These are phyloP conservation scores for Fonsecaea pedrosoi DNA, from an alignment of 2,329 filamentous ascomycete genomes.

Conservation along the genomic window DNA sequence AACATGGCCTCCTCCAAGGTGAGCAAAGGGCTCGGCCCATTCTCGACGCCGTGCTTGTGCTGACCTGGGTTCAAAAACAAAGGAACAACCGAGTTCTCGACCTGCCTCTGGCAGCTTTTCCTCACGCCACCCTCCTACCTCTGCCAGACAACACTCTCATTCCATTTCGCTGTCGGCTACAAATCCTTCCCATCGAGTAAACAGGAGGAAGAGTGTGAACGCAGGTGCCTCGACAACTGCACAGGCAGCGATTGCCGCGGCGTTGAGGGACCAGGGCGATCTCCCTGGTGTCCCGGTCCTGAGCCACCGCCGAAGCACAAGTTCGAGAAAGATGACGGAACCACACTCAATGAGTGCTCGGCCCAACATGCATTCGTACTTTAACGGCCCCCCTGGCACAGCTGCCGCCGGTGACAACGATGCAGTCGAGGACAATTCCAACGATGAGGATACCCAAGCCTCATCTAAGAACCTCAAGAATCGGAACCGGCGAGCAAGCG, in stretches of 20 bases:
- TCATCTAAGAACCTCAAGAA: constrained; percentile 57
- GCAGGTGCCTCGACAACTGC: constrained; percentile 77
- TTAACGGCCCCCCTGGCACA: constrained; percentile 45
- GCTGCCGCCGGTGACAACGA: constrained; percentile 49
- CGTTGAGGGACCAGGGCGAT: constrained; percentile 69
- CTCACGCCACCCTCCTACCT: constrained; percentile 37
- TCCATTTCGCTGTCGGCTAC: constrained; percentile 78
- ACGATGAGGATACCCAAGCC: constrained; percentile 54
- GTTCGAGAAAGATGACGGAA: constrained; percentile 62
- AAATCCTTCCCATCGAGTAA: constrained; percentile 83
- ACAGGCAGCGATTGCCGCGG: constrained; percentile 70
- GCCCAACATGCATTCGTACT: constrained; percentile 52
- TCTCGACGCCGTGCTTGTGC: constrained; percentile 32
- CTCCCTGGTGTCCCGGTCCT: constrained; percentile 63
- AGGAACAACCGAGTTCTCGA: constrained; percentile 39
- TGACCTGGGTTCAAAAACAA: constrained; percentile 36
- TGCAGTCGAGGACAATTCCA: constrained; percentile 39
- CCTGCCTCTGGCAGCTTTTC: constrained; percentile 41
- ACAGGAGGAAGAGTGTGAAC: constrained; percentile 89
- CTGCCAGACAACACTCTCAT: constrained; percentile 68
- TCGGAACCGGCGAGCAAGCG: constrained; percentile 73
- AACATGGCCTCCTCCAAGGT: constrained; percentile 38
- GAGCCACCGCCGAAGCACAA: constrained; percentile 68
- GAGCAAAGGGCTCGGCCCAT: constrained; percentile 24
- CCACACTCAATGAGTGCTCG: constrained; percentile 48